Percentiles rank a stretch among this genome's conserved stretches.
phyloP scores from a whole-genome alignment of 306 rosid genomes.

The Quercus rubra region DNA sequence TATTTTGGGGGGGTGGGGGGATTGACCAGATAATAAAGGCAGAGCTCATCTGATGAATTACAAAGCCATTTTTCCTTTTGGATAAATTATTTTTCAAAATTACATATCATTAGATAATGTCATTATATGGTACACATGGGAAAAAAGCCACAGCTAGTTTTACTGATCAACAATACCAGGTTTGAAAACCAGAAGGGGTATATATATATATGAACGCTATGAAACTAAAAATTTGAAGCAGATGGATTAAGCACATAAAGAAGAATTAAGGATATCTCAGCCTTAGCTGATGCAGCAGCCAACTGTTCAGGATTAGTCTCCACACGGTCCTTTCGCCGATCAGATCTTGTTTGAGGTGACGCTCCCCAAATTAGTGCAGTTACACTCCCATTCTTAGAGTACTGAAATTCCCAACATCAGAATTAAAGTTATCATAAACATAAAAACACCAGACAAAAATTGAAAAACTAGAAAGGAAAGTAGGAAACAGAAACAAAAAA shows the following conservation, averaged over 20 bases:
- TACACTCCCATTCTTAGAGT: constrained; percentile 62
- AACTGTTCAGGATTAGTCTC: constrained; percentile 96
- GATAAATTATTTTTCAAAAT: neutral
- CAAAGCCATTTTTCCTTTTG: neutral
- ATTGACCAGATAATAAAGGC: neutral
- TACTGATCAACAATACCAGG: neutral
- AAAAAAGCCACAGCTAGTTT: neutral
- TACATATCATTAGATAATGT: neutral
- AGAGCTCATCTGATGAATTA: neutral
- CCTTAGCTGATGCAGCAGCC: constrained; percentile 95
- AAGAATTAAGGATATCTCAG: constrained; percentile 73
- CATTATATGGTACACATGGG: neutral
- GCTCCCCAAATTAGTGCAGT: constrained; percentile 99
- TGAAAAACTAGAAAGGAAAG: neutral
- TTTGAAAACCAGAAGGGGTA: neutral
- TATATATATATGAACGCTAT: neutral
- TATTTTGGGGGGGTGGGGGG: no score
- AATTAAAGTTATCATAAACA: neutral
- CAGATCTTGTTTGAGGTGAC: constrained; percentile 94
- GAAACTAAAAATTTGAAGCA: neutral
- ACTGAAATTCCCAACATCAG: constrained; percentile 42
- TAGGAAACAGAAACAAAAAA: neutral
- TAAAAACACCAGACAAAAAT: neutral
- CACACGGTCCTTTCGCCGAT: constrained; percentile 90
- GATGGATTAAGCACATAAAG: constrained; percentile 1